Base-by-base conservation (phyloP, 345 rosid genomes). In the Noccaea caerulescens region DNA sequence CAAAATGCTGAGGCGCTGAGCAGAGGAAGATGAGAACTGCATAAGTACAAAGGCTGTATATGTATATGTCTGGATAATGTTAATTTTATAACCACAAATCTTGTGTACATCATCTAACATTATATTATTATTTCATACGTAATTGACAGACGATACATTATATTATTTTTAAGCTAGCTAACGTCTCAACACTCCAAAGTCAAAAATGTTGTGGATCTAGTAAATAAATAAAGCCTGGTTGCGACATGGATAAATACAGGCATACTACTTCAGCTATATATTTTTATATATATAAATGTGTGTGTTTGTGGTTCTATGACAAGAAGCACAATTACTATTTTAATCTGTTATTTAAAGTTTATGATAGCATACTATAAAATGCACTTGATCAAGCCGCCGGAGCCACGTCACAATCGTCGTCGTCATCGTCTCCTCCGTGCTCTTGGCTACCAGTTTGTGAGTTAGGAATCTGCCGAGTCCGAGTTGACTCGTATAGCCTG, bases 351-450 rank as follows among this genome's bases (percentile, higher is more conserved):
- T 11, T 20, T 55, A 8, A n/a, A 73, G 66, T 30, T 57, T 64
- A 51, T 50, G 41, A 32, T 36, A 75, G 68, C 78, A 25, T 53
- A 58, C 55, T 62, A 59, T 8, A 39, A 52, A 42, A 42, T 68
- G 63, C 58, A 61, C 54, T 69, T 45, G 65, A 67, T 76, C 18
- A 76, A 56, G 79, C 79, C 23, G 79, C 79, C 11, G 79, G 79
- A 46, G 79, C 79, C 53, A 76, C 79, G 56, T 76, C 79, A 57
- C 20, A 11, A 20, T 32, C 75, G 61, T 76, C 79, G 69, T 76
- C 79, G 9, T 76, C 79, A 42, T 76, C 79, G 58, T 76, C 79
- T 69, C 75, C 79, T 63, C 75, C 79, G 42, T 44, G 56, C 60
- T 69, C 79, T 23, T 55, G 67, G 71, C 39, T 71, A 20, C 52